Evolutionary conservation across 768 basidiomycete genomes (phyloP), one percentile per base, ranked within the genome.

Genomic region (Boletellus sp.): DNA sequence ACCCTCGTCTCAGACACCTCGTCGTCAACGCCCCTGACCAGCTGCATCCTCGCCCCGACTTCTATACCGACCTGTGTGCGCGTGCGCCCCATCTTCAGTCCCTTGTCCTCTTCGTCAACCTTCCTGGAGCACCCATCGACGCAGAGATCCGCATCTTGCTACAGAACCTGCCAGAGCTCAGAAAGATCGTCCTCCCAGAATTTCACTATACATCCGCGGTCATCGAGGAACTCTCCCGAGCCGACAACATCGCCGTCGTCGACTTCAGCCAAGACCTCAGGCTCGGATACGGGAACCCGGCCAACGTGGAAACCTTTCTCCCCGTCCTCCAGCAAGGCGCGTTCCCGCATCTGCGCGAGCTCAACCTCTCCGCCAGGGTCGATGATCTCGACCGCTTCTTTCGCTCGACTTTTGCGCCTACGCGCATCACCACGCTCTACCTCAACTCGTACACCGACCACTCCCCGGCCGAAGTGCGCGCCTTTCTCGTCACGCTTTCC

Each of bases 301-400:
- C 45, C 2, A 83, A 85, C 51, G 70, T 78, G 1, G 49, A 59
- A 10, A 57, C 65, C 28, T 81, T 83, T 56, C 19, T 43, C 15
- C 81, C 83, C 1, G 54, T 51, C 3, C 62, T 82, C 15, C 35
- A 61, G 19, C 70, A 78, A 55, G 78, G 75, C 19, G 74, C 78
- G 0, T 84, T 84, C 58, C 79, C 79, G 0, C 66, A 71, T 2
- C 67, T 85, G 4, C 74, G 68, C 60, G 81, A 83, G 50, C 70
- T 83, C 35, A 77, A 74, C 4, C 53, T 79, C 41, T 78, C 77
- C 16, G 70, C 70, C 11, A 56, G 64, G n/a, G 69, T 81, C 22
- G 64, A 67, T 6, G 73, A 81, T 45, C 65, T 77, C 19, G 63
- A 74, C 5, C 62, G 61, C 4, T 78, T 85, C 61, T 61, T 85